A percentile compares a stretch with the other conserved stretches of the same genome.
Conservation (phyloP, 306 rosid genomes). For the Crotalaria pallida region DNA sequence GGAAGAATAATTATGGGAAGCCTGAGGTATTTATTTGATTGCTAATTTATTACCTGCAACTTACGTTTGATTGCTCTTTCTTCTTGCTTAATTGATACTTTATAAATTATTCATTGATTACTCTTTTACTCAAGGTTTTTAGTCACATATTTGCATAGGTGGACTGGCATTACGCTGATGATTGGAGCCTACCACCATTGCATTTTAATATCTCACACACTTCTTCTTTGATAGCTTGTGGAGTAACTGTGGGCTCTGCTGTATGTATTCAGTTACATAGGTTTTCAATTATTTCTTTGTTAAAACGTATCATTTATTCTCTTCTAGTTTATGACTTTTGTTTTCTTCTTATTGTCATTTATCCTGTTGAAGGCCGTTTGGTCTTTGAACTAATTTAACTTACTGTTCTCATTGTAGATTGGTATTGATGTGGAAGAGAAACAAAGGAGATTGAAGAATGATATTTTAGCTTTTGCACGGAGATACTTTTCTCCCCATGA, state of each 20-base stretch:
- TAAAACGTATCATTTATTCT: too few relatives aligned
- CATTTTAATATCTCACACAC: constrained; percentile 92
- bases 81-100: neutral
- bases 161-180: constrained; percentile 49
- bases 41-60: neutral
- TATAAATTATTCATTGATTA: neutral
- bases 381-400: constrained; percentile 19
- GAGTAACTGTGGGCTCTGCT: constrained; percentile 59
- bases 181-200: constrained; percentile 60
- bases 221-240: constrained; percentile 84
- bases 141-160: constrained; percentile 42
- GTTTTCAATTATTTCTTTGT: constrained; percentile 26
- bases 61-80: neutral
- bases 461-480: constrained; percentile 62
- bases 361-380: neutral
- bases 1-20: constrained; percentile 72
- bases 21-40: constrained; percentile 58
- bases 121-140: constrained; percentile 27
- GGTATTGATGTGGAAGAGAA: constrained; percentile 92
- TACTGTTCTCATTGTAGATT: constrained; percentile 41
- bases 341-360: neutral
- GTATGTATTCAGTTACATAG: constrained; percentile 39
- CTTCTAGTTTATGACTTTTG: neutral
- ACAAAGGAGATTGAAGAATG: constrained; percentile 59
- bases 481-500: constrained; percentile 73